These are phyloP conservation scores for Fusarium sp. DNA, from an alignment of 2,329 filamentous ascomycete species.

Conservation along the genomic window DNA sequence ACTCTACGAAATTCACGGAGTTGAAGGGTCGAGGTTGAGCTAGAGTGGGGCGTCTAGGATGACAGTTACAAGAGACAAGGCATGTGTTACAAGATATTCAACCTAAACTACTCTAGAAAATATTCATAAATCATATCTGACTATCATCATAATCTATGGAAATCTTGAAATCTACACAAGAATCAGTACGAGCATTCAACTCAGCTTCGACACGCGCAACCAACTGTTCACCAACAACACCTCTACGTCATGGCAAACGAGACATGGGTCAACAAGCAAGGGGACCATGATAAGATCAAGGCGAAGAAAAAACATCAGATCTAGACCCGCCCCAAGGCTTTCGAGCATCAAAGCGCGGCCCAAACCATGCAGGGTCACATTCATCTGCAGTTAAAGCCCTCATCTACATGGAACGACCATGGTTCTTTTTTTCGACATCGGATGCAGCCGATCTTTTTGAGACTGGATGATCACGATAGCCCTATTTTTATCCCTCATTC, in stretches of 20 bases:
- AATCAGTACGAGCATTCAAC: not conserved
- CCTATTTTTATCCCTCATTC: not conserved
- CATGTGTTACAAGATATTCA: not conserved
- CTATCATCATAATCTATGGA: not conserved
- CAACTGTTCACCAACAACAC: not conserved
- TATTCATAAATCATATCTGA: not conserved
- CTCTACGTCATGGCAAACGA: not conserved
- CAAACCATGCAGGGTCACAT: not conserved
- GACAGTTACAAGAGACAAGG: not conserved
- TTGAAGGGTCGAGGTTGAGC: slow-evolving; percentile 9
- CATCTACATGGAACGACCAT: not conserved
- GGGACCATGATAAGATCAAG: not conserved
- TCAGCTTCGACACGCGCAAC: not conserved
- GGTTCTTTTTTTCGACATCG: not conserved
- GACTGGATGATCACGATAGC: not conserved
- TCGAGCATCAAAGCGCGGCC: not conserved
- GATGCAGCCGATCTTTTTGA: not conserved
- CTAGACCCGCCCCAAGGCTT: not conserved
- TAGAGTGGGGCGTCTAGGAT: slow-evolving; percentile 22
- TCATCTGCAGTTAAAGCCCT: not conserved
- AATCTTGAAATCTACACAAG: not conserved
- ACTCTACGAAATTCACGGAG: slow-evolving; percentile 26
- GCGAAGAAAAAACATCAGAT: not conserved
- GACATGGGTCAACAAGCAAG: not conserved
- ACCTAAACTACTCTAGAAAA: not conserved